Conservation (phyloP, 2,329 filamentous ascomycete genomes). For the Orbilia quercus region DNA sequence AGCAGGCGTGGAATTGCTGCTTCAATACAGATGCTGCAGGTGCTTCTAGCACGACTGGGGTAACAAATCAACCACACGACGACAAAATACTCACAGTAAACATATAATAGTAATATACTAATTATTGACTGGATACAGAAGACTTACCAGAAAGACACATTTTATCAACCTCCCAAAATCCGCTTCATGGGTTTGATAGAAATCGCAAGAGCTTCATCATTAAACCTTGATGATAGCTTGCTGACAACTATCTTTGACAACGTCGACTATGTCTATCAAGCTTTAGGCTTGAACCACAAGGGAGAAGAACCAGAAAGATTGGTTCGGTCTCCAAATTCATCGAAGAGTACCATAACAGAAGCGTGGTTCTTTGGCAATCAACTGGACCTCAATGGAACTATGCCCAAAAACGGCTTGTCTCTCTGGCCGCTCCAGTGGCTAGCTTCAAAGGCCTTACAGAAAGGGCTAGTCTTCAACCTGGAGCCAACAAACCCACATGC, state of each 20-base stretch:
- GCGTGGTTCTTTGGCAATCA: conserved; percentile 33
- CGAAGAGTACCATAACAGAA: conserved; percentile 2
- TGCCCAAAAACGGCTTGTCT: conserved; percentile 18
- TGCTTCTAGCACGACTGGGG: too few species aligned
- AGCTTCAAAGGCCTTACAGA: conserved; percentile 2
- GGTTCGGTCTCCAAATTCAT: conserved; percentile 3
- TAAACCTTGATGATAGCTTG: not conserved
- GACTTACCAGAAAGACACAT: not conserved
- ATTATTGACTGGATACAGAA: conserved; percentile 5
- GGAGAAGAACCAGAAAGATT: conserved; percentile 7
- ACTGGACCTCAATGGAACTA: conserved; percentile 26
- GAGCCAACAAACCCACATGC: not conserved
- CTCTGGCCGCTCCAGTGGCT: conserved; percentile 43
- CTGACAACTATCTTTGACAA: conserved; percentile 13
- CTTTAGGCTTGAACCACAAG: conserved; percentile 18
- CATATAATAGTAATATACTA: too few species aligned
- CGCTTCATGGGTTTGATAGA: conserved; percentile 35
- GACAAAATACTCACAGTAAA: too few species aligned
- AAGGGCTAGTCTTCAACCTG: conserved; percentile 16
- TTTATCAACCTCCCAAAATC: conserved; percentile 19
- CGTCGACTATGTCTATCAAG: conserved; percentile 12
- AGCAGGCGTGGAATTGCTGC: conserved; percentile 12
- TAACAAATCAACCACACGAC: too few species aligned
- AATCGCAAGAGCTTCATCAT: not conserved
- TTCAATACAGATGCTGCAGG: not conserved